phyloP scores from a whole-genome alignment of 83 land plant genomes.

The Isoetes engelmannii region DNA sequence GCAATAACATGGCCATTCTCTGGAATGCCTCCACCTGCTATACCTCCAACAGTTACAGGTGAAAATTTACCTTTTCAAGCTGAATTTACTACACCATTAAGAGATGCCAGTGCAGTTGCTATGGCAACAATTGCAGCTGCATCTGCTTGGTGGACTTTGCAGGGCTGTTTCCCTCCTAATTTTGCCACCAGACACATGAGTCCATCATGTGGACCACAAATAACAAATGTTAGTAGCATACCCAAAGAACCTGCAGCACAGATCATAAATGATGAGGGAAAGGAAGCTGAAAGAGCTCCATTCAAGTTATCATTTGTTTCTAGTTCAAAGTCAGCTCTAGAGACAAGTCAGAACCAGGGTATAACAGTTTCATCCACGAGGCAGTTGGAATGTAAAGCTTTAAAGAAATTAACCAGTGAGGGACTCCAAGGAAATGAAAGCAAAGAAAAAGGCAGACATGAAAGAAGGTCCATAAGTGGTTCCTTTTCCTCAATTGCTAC shows the following conservation, averaged over 20 bases:
- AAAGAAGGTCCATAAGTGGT: no score
- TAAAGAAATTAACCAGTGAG: no score
- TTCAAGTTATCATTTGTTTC: not conserved
- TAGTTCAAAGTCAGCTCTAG: not conserved
- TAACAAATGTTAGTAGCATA: no score
- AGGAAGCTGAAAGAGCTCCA: not conserved
- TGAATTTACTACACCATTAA: no score
- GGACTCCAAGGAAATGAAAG: no score
- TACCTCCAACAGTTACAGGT: not conserved
- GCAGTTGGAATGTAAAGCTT: no score
- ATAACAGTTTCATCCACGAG: no score
- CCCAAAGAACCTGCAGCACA: no score
- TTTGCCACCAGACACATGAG: not conserved
- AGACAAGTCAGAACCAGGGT: not conserved
- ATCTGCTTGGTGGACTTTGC: slow-evolving; percentile 10
- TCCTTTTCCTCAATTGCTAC: no score
- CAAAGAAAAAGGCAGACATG: no score
- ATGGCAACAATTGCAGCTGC: slow-evolving; percentile 6
- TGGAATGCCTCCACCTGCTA: not conserved
- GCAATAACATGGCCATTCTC: not conserved
- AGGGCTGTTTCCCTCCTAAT: not conserved
- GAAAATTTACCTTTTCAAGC: not conserved
- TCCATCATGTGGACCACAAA: not conserved
- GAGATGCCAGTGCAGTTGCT: not conserved
- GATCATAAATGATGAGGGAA: no score